phyloP scores from a whole-genome alignment of 805 yeast species.

The Candida ortonii region DNA sequence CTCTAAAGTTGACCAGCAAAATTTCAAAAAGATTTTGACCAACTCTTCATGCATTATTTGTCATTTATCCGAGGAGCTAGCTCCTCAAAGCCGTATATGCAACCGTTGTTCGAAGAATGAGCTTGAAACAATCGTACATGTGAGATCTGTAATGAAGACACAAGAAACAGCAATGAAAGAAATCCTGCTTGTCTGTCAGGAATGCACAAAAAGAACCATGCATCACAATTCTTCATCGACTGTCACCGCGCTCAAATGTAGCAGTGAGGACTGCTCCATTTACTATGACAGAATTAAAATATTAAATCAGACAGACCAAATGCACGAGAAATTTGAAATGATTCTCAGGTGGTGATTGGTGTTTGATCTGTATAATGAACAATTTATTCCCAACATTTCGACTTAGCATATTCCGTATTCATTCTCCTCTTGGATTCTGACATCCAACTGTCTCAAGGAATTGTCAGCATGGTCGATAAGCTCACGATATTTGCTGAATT shows the following conservation, averaged over 20 bases:
- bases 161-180: conserved; percentile 30
- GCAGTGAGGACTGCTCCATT: conserved; percentile 62
- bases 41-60: conserved; percentile 33
- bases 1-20: conserved; percentile 13
- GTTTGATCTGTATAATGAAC: no score
- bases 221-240: conserved; percentile 20
- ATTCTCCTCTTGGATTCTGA: conserved; percentile 30
- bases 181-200: conserved; percentile 35
- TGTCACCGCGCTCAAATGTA: conserved; percentile 42
- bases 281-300: conserved; percentile 54
- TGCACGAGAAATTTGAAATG: conserved; percentile 9
- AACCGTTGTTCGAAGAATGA: conserved; percentile 35
- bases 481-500: conserved; percentile 28
- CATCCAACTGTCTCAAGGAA: conserved; percentile 30
- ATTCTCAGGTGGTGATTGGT: conserved; percentile 26
- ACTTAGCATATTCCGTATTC: conserved; percentile 19
- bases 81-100: conserved; percentile 30
- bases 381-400: background rate
- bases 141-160: conserved; percentile 28
- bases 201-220: conserved; percentile 30
- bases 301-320: conserved; percentile 23
- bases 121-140: conserved; percentile 33
- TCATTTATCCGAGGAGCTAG: conserved; percentile 11
- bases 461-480: conserved; percentile 33
- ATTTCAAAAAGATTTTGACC: conserved; percentile 20